These are phyloP conservation scores for Linum trigynum DNA, from an alignment of 345 rosid genomes.

Conservation along the genomic window DNA sequence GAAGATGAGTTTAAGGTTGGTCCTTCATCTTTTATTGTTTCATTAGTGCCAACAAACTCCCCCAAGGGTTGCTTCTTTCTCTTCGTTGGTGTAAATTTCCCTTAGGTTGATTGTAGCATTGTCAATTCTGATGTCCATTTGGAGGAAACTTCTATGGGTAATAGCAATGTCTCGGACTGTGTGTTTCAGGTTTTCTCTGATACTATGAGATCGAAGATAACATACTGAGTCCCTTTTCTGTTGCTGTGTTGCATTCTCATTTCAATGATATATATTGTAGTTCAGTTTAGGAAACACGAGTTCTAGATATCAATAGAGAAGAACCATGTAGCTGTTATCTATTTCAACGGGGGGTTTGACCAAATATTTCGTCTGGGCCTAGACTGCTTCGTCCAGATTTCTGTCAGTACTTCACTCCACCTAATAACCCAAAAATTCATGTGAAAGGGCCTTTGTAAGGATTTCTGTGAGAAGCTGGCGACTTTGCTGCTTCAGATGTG, in stretches of 20 bases:
- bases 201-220: neutral
- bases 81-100: neutral
- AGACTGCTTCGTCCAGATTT: neutral
- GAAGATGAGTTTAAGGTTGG: conserved; percentile 78
- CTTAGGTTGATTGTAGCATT: neutral
- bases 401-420: neutral
- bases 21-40: neutral
- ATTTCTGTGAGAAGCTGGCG: neutral
- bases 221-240: neutral
- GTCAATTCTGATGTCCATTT: neutral
- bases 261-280: neutral
- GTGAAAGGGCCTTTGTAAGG: neutral
- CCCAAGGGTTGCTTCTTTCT: neutral
- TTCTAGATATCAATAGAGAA: neutral
- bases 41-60: too few species aligned
- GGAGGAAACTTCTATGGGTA: neutral
- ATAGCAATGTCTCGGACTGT: neutral
- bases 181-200: neutral
- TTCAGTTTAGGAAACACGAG: neutral
- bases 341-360: neutral
- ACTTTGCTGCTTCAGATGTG: neutral
- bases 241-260: neutral
- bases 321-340: neutral
- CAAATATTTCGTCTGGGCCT: neutral
- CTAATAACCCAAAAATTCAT: too few species aligned